Conservation (phyloP, 352 stramenopile genomes). For the Phytophthora constricta region DNA sequence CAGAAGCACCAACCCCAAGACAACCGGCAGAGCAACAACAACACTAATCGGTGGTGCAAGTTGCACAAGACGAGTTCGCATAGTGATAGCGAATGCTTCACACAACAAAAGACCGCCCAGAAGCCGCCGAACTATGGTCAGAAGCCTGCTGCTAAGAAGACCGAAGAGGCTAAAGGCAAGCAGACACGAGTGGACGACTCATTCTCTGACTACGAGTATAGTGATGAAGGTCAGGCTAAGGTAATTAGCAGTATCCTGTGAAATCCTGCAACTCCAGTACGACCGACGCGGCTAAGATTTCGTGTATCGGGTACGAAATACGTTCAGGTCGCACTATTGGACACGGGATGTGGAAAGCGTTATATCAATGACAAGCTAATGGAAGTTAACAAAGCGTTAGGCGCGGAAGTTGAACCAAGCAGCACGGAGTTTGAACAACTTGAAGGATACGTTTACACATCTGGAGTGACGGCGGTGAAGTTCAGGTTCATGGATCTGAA, state of each 20-base stretch:
- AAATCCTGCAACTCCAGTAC: background rate
- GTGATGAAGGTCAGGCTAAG: slow-evolving; percentile 3
- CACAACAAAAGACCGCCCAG: slow-evolving; percentile 1
- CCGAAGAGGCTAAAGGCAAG: background rate
- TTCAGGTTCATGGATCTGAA: slow-evolving; percentile 16
- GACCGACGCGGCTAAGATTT: background rate
- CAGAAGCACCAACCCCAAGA: background rate
- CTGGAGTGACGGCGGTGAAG: background rate
- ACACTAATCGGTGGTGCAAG: slow-evolving; percentile 7
- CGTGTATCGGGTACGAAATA: background rate
- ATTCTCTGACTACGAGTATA: slow-evolving; percentile 3
- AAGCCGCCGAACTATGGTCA: background rate
- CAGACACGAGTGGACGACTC: background rate
- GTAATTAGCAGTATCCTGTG: background rate
- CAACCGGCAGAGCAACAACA: background rate
- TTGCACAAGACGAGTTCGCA: slow-evolving; percentile 9
- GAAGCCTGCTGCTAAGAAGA: background rate
- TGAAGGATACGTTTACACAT: background rate
- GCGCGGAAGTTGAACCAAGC: background rate
- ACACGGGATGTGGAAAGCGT: background rate
- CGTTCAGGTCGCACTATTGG: background rate
- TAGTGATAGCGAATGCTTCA: slow-evolving; percentile 18
- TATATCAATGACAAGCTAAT: slow-evolving; percentile 3
- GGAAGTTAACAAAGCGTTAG: background rate
- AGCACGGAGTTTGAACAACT: slow-evolving; percentile 4